Evolutionary conservation across 2,329 filamentous ascomycete species (phyloP), one percentile per base, ranked within the genome.

Genomic region (Daldinia sp.): DNA sequence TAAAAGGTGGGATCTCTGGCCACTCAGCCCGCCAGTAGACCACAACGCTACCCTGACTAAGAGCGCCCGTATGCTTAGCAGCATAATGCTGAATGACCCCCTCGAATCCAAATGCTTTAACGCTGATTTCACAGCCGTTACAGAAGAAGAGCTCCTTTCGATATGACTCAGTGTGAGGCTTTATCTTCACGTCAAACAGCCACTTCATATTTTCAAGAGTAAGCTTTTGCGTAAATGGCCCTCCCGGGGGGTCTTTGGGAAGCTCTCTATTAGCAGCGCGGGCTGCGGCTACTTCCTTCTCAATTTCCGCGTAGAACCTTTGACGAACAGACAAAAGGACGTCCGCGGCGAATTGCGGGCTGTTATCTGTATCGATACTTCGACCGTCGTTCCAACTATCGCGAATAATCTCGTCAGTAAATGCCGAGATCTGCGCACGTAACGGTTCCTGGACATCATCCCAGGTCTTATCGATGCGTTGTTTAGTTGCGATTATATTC

Each of bases 201-300:
- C 90, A 94, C 76, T 91, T 94, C 91, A 95, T 93, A 72, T 94
- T 93, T 73, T 94, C 91, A 68, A 95, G 78, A 1, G 89, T 90
- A 53, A 94, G 80, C 72, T 83, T 88, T 73, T 86, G 82, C 23
- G 83, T 86, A 69, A 82, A 85, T 5, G 85, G 81, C 0, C 82
- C 84, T 64, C 83, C 78, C 1, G 79, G 77, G 6, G 83, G 81
- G 64, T 89, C 85, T 8, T 73, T 56, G 25, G 75, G 70, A 3
- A 80, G 79, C 57, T 79, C 66, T 65, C 76, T 78, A 30, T 85
- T 81, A 53, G 82, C 79, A 35, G 80, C 80, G 9, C 76, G 76
- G 21, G 81, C 76, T 11, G 79, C 78, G 35, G 79, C 78, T 53
- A 83, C 81, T 53, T 87, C 82, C 67, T 86, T 82, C 39, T 82